These are phyloP conservation scores for Microdochium nivale DNA, from an alignment of 2,329 filamentous ascomycete species.

Conservation along the genomic window DNA sequence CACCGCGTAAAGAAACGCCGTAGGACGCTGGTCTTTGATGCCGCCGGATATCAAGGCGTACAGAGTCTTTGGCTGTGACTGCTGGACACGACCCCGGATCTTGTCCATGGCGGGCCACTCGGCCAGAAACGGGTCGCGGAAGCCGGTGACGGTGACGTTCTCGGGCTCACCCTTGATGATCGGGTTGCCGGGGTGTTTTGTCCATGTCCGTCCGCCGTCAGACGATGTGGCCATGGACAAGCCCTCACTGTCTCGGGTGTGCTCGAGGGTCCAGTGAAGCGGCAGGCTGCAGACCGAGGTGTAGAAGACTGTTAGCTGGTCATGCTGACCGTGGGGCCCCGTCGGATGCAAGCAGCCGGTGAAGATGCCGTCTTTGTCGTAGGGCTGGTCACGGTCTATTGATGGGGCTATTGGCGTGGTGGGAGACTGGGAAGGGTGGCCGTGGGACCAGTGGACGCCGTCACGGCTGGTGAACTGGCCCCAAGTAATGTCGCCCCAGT, in stretches of 20 bases:
- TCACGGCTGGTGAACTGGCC: slow-evolving; percentile 39
- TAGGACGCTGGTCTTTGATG: slow-evolving; percentile 28
- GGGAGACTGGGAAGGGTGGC: slow-evolving; percentile 16
- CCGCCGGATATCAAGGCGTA: slow-evolving; percentile 42
- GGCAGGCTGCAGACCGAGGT: slow-evolving; percentile 23
- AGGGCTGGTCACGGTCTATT: slow-evolving; percentile 19
- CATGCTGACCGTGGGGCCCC: slow-evolving; percentile 31
- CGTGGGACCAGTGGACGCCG: slow-evolving; percentile 32
- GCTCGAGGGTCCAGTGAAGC: slow-evolving; percentile 27
- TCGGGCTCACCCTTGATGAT: slow-evolving; percentile 20
- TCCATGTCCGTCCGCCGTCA: slow-evolving; percentile 26
- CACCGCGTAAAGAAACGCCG: slow-evolving; percentile 36
- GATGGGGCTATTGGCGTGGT: slow-evolving; percentile 15
- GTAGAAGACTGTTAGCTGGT: slow-evolving; percentile 22
- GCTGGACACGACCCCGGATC: slow-evolving; percentile 7
- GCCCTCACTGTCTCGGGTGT: slow-evolving; percentile 30
- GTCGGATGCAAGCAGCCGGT: slow-evolving; percentile 40
- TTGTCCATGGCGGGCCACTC: slow-evolving; percentile 18
- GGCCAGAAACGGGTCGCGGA: slow-evolving; percentile 23
- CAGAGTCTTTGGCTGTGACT: slow-evolving; percentile 13
- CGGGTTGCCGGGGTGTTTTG: slow-evolving; percentile 19
- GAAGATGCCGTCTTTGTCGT: slow-evolving; percentile 43
- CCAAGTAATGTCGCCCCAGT: slow-evolving; percentile 34
- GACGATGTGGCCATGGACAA: slow-evolving; percentile 28
- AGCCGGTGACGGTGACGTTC: slow-evolving; percentile 18